Base-by-base conservation (phyloP, 1,284 basidiomycete species). In the Sporisorium scitamineum region DNA sequence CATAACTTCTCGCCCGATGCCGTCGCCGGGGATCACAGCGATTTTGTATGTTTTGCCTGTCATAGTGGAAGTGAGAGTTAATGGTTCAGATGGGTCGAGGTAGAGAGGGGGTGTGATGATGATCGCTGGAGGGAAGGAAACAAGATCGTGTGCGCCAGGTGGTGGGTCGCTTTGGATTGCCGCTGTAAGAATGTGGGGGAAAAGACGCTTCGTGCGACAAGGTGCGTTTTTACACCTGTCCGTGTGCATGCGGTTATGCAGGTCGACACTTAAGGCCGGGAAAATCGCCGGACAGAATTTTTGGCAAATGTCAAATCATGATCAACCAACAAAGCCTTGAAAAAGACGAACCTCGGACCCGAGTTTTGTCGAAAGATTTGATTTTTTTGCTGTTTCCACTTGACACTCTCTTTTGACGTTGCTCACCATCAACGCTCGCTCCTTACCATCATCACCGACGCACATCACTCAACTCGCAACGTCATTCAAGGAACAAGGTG, bases 1-100 rank as follows among this genome's bases (percentile, higher is more conserved):
- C 72, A 76, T 71, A 22, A 78, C 76, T 77, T 90, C 89, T 57
- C 87, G 83, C 1, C 89, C 89, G 69, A 90, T 89, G n/a, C 89
- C 89, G 81, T 90, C 89, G 22, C 89, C 89, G 20, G 89, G 87
- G 27, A 90, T 87, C 32, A 89, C 88, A 20, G 89, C 89, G 58
- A 90, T 88, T n/a, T 85, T 87, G 84, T 90, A 76, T 13, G 76
- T 60, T 24, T 59, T 71, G 47, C 58, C 48, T 2, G 57, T 51
- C 61, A 69, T 68, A 10, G 22, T 63, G 10, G 39, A 24, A 42
- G 24, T 6, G 13, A 26, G 9, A 14, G 14, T 14, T 3, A 3
- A 18, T 39, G 37, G 37, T 39, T 14, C n/a, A n/a, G n/a, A n/a
- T n/a, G n/a, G n/a, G n/a, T n/a, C n/a, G n/a, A n/a, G n/a, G n/a